Base-by-base conservation (phyloP, 768 basidiomycete genomes). In the Kondoa subrosea region DNA sequence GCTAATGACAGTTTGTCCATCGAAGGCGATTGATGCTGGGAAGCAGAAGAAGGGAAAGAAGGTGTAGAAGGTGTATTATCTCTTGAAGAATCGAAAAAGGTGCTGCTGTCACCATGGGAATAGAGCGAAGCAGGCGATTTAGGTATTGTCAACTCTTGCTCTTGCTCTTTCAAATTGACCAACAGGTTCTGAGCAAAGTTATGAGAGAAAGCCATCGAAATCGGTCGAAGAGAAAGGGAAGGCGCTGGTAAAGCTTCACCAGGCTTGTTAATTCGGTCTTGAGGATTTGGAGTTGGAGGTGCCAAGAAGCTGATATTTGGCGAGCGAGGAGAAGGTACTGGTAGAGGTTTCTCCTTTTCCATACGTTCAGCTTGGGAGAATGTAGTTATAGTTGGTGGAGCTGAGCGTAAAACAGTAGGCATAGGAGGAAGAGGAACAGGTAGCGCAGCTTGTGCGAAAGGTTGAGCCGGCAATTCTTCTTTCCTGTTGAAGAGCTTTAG, bases 401-500 rank as follows among this genome's bases (percentile, higher is more conserved):
- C 40, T 8, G 40, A 50, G 12, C 40, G 40, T 8, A 50, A 21
- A 50, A 21, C 40, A 8, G 40, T 50, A 8, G 40, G 21, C 40
- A 21, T 8, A 31, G 29, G 58, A 60, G 58, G n/a, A 60, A 27
- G 58, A 14, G 25, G 29, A 31, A 27, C 14, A 4, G 25, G 4
- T 25, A 27, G 58, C 58, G 30, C 14, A 60, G 58, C 58, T 60
- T 15, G 56, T 15, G 30, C 4, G 58, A 60, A 8, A 4, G 29
- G 30, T 60, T 60, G 15, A 16, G 61, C 8, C 26, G 30, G 26
- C 27, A 8, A 21, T 8, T 50, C 40, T 8, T 50, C 40, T 50
- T 63, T 33, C 61, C 33, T n/a, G 12, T 63, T 63, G 61, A 63
- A 63, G 3, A 63, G 61, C 61, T 63, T 63, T 3, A 63, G 30